A percentile compares a stretch with the other conserved stretches of the same genome.
phyloP scores from a whole-genome alignment of 345 rosid species.

The Syzygium jambos region DNA sequence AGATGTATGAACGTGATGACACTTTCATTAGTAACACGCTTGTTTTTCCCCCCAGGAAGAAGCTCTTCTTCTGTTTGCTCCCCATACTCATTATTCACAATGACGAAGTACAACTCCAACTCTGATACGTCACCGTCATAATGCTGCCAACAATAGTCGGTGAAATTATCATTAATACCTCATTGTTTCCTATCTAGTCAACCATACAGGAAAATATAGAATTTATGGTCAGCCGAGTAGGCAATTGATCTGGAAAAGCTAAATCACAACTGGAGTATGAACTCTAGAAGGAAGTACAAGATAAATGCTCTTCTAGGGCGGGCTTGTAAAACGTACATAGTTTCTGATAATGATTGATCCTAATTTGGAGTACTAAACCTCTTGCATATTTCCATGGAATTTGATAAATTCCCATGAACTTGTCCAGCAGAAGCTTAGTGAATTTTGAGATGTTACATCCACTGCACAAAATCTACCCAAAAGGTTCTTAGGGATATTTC shows the following conservation, averaged over 20 bases:
- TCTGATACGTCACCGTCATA: constrained; percentile 72
- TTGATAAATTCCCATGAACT: neutral
- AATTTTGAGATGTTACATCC: neutral
- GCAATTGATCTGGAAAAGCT: neutral
- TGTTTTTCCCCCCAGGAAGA: constrained; percentile 76
- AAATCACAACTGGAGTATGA: neutral
- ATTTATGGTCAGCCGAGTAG: neutral
- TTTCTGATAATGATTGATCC: neutral
- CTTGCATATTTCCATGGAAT: neutral
- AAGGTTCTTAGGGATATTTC: neutral
- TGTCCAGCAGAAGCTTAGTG: neutral
- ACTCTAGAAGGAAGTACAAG: neutral
- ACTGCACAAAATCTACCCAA: neutral
- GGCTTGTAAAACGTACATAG: neutral
- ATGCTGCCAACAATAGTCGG: constrained; percentile 42
- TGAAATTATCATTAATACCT: neutral
- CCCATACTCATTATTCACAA: constrained; percentile 94
- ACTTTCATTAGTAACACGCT: constrained; percentile 79
- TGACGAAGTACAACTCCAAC: constrained; percentile 86
- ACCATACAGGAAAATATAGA: neutral
- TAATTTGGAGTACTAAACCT: neutral
- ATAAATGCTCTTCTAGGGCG: neutral
- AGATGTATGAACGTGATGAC: constrained; percentile 89
- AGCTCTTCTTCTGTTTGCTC: constrained; percentile 95
- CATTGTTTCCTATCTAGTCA: neutral